Evolutionary conservation across 1,284 basidiomycete genomes (phyloP).

Genomic region (Spongiforma sp.): DNA sequence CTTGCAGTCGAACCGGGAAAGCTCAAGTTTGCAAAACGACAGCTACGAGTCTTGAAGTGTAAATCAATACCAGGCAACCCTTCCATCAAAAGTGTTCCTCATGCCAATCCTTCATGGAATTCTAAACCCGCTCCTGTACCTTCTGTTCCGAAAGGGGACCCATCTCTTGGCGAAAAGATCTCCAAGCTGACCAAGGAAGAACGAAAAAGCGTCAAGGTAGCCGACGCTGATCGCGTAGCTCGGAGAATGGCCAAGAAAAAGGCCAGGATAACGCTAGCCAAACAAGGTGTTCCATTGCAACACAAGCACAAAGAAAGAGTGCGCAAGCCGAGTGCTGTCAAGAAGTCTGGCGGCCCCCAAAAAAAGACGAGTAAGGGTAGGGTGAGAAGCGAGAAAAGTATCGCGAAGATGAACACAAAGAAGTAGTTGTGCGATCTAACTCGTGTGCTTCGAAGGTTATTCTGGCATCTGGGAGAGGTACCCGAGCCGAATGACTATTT

Average conservation of each 20-base stretch:
- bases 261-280: constrained; percentile 56
- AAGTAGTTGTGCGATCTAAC: constrained; percentile 43
- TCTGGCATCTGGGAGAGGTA: too few relatives aligned
- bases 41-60: constrained; percentile 84
- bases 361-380: constrained; percentile 59
- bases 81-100: constrained; percentile 16
- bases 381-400: constrained; percentile 61
- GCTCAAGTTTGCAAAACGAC: constrained; percentile 90
- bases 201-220: constrained; percentile 80
- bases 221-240: constrained; percentile 80
- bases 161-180: constrained; percentile 77
- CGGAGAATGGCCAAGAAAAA: constrained; percentile 91
- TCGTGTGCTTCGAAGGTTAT: too few relatives aligned
- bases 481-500: too few relatives aligned
- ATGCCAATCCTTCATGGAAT: constrained; percentile 15
- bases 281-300: constrained; percentile 45
- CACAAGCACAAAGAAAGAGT: constrained; percentile 49
- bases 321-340: constrained; percentile 52
- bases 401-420: constrained; percentile 61
- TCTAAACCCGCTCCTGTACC: constrained; percentile 24
- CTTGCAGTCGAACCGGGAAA: constrained; percentile 75
- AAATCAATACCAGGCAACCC: constrained; percentile 57
- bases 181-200: constrained; percentile 83
- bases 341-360: constrained; percentile 32
- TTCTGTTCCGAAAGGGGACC: constrained; percentile 76